Conservation (phyloP, 2,329 filamentous ascomycete species). For the Aspergillus calidoustus region DNA sequence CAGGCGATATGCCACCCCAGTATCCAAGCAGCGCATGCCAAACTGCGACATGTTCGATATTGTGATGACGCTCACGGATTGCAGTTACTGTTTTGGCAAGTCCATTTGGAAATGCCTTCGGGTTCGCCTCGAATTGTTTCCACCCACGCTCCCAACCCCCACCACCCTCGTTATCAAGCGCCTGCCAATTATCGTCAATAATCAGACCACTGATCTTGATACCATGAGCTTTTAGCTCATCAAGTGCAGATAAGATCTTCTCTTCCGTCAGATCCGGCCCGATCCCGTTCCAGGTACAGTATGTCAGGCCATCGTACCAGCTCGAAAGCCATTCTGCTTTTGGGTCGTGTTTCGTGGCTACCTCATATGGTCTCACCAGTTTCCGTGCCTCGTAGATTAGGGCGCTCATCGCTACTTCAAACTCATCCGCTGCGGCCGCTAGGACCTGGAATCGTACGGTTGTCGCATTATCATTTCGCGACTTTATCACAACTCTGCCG, state of each 20-base stretch:
- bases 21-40: conserved; percentile 92
- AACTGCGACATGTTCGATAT: conserved; percentile 82
- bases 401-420: conserved; percentile 77
- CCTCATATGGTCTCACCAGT: conserved; percentile 51
- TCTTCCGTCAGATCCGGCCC: conserved; percentile 81
- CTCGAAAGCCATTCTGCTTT: conserved; percentile 71
- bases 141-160: conserved; percentile 63
- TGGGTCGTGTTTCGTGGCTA: conserved; percentile 41
- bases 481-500: conserved; percentile 71
- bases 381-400: conserved; percentile 87
- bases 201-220: conserved; percentile 85
- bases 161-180: conserved; percentile 63
- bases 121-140: conserved; percentile 85
- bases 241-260: conserved; percentile 76
- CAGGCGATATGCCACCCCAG: conserved; percentile 84
- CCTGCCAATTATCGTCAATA: conserved; percentile 97
- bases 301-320: conserved; percentile 92
- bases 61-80: conserved; percentile 71
- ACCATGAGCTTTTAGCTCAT: conserved; percentile 69
- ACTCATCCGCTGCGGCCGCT: conserved; percentile 70
- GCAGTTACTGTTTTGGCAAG: conserved; percentile 71
- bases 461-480: conserved; percentile 69
- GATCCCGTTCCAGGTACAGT: conserved; percentile 95
- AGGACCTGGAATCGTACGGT: conserved; percentile 65
- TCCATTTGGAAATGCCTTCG: conserved; percentile 76